Percentiles rank a stretch among this genome's conserved stretches.
phyloP scores from a whole-genome alignment of 2,329 filamentous ascomycete genomes.

The Alternaria sp. region DNA sequence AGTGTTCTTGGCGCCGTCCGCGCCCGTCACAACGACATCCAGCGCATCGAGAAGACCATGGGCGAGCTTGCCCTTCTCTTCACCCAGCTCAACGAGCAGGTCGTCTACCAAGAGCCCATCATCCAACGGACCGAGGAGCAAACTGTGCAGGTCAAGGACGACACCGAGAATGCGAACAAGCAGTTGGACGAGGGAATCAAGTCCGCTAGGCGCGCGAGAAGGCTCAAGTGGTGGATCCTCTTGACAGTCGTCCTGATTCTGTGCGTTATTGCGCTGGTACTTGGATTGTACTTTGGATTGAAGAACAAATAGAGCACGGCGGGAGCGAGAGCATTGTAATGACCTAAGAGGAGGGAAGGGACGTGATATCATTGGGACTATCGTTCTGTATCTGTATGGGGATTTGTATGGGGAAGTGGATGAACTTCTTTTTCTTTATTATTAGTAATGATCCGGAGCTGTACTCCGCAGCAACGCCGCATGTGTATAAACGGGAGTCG shows the following conservation, averaged over 20 bases:
- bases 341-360: background rate
- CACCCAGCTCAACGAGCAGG: constrained; percentile 76
- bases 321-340: background rate
- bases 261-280: constrained; percentile 59
- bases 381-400: background rate
- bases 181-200: constrained; percentile 75
- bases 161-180: constrained; percentile 74
- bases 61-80: constrained; percentile 75
- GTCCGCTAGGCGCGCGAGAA: constrained; percentile 71
- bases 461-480: constrained; percentile 5
- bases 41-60: constrained; percentile 80
- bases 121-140: constrained; percentile 71
- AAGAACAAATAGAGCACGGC: background rate
- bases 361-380: background rate
- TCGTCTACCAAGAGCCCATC: constrained; percentile 75
- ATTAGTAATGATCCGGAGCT: constrained; percentile 13
- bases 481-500: background rate
- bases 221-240: constrained; percentile 84
- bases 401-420: background rate
- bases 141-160: constrained; percentile 70
- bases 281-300: constrained; percentile 60
- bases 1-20: constrained; percentile 80
- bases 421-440: constrained; percentile 1
- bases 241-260: constrained; percentile 63
- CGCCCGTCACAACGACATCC: constrained; percentile 83